Evolutionary conservation across 2,329 filamentous ascomycete genomes (phyloP).

Genomic region (Penicillium thymicola): DNA sequence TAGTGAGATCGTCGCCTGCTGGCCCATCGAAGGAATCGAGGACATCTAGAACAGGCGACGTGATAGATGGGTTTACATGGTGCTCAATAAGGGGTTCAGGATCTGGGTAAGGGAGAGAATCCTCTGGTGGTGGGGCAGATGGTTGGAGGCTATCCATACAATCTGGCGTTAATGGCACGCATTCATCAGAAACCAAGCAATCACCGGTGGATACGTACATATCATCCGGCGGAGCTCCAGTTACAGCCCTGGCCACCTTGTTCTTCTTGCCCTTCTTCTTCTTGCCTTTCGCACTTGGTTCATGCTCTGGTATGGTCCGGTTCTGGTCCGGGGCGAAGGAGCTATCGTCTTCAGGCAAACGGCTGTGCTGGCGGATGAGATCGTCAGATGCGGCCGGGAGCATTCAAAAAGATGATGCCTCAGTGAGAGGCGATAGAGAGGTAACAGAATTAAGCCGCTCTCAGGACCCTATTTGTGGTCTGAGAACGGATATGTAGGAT

Average conservation of each 20-base stretch:
- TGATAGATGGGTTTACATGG: slow-evolving; percentile 27
- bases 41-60: slow-evolving; percentile 40
- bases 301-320: slow-evolving; percentile 31
- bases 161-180: slow-evolving; percentile 9
- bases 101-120: slow-evolving; percentile 33
- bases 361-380: slow-evolving; percentile 37
- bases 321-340: slow-evolving; percentile 28
- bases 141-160: slow-evolving; percentile 25
- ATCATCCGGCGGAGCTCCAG: slow-evolving; percentile 34
- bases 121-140: slow-evolving; percentile 26
- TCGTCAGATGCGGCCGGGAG: slow-evolving; percentile 42
- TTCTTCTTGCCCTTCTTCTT: slow-evolving; percentile 42
- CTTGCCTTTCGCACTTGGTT: slow-evolving; percentile 34
- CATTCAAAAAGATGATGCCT: slow-evolving; percentile 41
- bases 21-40: slow-evolving; percentile 33
- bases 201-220: slow-evolving; percentile 29
- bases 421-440: slow-evolving; percentile 26
- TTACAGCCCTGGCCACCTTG: slow-evolving; percentile 33
- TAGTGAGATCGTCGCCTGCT: slow-evolving; percentile 33
- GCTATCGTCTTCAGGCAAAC: slow-evolving; percentile 32
- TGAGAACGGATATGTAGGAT: slow-evolving; percentile 31
- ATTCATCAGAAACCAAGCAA: background rate
- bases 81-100: slow-evolving; percentile 18
- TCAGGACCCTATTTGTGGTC: slow-evolving; percentile 31
- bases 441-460: slow-evolving; percentile 24